Base-by-base conservation (phyloP, 1,284 basidiomycete species). In the Naganishia liquefaciens region DNA sequence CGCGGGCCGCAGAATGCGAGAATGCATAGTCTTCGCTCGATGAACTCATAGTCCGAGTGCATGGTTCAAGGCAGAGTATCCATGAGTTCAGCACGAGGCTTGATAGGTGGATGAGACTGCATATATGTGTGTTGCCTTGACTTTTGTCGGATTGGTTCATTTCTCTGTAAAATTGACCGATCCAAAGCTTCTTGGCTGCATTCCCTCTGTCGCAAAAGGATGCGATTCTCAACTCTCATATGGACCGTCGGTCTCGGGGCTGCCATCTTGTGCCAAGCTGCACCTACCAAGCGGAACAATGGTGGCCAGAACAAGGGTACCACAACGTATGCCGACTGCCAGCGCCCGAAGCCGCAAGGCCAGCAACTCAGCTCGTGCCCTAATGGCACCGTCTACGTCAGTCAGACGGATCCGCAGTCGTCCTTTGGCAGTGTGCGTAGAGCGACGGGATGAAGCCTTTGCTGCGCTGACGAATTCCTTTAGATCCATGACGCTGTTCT, bases 401-500 rank as follows among this genome's bases (percentile, higher is more conserved):
- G 55, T 19, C 62, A 64, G 25, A 66, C 67, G 17, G 64, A 68
- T 39, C 62, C 64, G 10, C 64, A 68, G 47, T 43, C 52, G 0
- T 19, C 17, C 4, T 68, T 40, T 28, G 64, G 64, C 11, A 60
- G 44, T 0, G 33, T 68, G 58, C 52, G 60, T 47, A 62, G 46
- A 13, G 33, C 1, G 33, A 37, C 13, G 33, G 33, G 10, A 13
- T 7, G 13, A 37, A 33, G 27, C 30, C 49, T 39, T 28, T 23
- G 1, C 46, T n/a, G 23, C 50, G 6, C 63, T 46, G 39, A 50
- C 15, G 3, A 7, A 17, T 39, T 3, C 2, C 10, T n/a, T 13
- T 33, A 64, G 53, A 65, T 65, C 39, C 57, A 64, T 40, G 44
- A 55, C 28, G 62, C 62, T 17, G 46, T 64, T n/a, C 33, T 50